Conservation (phyloP, 805 yeast genomes). For the Candida insectorum region DNA sequence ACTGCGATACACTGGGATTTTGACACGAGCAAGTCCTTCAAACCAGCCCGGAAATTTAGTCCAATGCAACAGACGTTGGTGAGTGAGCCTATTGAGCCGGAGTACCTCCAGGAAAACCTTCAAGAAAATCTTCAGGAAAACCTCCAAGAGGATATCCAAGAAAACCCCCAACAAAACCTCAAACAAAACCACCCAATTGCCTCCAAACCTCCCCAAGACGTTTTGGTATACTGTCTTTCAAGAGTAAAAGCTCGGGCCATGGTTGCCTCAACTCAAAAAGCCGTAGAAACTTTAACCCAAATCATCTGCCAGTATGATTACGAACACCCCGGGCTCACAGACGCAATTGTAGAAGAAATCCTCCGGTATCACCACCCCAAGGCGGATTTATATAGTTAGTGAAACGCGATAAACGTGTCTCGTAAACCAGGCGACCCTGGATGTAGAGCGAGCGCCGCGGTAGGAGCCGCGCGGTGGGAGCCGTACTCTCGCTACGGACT, state of each 20-base stretch:
- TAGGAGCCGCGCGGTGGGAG: too few relatives aligned
- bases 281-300: conserved; percentile 42
- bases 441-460: too few relatives aligned
- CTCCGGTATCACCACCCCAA: too few relatives aligned
- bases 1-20: conserved; percentile 13
- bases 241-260: conserved; percentile 52
- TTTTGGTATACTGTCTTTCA: conserved; percentile 42
- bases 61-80: conserved; percentile 14
- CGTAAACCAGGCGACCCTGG: too few relatives aligned
- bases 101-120: not conserved
- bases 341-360: conserved; percentile 66
- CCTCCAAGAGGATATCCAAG: not conserved
- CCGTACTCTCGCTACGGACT: too few relatives aligned
- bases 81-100: not conserved
- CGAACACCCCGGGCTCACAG: conserved; percentile 59
- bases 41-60: conserved; percentile 1
- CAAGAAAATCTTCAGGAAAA: not conserved
- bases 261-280: conserved; percentile 42
- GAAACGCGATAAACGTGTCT: too few relatives aligned
- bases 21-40: conserved; percentile 3
- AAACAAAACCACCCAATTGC: too few relatives aligned
- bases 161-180: not conserved
- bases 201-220: conserved; percentile 14
- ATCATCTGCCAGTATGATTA: conserved; percentile 45
- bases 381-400: too few relatives aligned